Base-by-base conservation (phyloP, 1,284 basidiomycete species). In the Cutaneotrichosporon spelunceum region DNA sequence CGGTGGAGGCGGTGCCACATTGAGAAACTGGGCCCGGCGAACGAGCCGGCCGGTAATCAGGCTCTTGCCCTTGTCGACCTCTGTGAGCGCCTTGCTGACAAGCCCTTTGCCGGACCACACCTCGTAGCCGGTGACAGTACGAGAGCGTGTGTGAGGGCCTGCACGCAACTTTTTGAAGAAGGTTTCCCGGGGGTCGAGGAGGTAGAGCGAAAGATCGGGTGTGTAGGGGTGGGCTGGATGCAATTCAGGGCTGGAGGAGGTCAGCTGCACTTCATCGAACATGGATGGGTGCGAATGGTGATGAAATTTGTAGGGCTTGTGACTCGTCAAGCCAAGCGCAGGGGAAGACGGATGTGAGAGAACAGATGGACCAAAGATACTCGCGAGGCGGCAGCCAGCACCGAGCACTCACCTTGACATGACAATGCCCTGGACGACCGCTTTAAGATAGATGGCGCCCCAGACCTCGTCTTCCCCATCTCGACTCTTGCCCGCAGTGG, bases 41-140 rank as follows among this genome's bases (percentile, higher is more conserved):
- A 72, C 61, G 13, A 78, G 61, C 36, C 76, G 63, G 19, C 76
- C 76, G 2, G 75, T 77, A 54, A 78, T 76, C 52, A 78, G 67
- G 49, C 70, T 75, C 63, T 77, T 78, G 9, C 75, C 75, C 30
- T 66, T 64, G 24, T 72, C 72, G 4, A 71, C 69, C 56, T 78
- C 76, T 2, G 68, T 66, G 4, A 77, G 62, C 29, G 75, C 74
- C 74, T 74, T 75, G 34, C 66, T 70, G 29, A 78, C 62, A 2
- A 77, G 62, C 0, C 76, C 76, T 54, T 76, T 77, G 23, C 76
- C 76, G 11, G 74, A 73, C 76, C 76, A 78, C 50, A 78, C 75
- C 50, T 76, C 73, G 9, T 57, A 27, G 4, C 42, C 44, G 11
- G 29, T n/a, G 44, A n/a, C 14, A 9, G 67, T 61, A 54, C 19